phyloP scores from a whole-genome alignment of 495 filamentous ascomycete species.

The Cryomyces minteri region DNA sequence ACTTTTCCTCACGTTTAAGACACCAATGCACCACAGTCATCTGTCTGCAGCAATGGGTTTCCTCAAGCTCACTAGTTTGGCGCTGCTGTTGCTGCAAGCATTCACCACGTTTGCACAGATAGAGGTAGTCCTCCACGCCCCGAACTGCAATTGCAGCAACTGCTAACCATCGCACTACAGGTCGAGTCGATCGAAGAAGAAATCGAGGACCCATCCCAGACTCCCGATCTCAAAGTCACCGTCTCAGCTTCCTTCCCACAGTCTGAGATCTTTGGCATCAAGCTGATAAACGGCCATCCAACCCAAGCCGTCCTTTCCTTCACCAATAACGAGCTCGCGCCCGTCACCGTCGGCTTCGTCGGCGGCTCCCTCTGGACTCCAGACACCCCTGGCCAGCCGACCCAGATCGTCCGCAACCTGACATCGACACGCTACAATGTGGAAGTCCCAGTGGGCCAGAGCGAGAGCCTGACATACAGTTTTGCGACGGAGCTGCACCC shows the following conservation, averaged over 20 bases:
- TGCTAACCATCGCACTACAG: background rate
- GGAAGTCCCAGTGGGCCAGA: constrained; percentile 60
- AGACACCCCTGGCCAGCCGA: constrained; percentile 22
- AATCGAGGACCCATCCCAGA: constrained; percentile 8
- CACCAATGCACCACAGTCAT: no score
- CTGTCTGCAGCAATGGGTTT: constrained; percentile 38
- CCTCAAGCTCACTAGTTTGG: constrained; percentile 50
- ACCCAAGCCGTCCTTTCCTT: constrained; percentile 67
- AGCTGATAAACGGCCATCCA: constrained; percentile 84
- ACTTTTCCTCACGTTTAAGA: no score
- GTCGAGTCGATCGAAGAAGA: constrained; percentile 28
- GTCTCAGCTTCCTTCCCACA: constrained; percentile 67
- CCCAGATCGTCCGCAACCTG: constrained; percentile 60
- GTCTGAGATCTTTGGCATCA: constrained; percentile 84
- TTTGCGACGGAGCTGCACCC: constrained; percentile 89
- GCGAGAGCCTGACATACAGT: constrained; percentile 56
- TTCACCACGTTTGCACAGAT: constrained; percentile 40
- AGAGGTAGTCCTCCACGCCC: constrained; percentile 32
- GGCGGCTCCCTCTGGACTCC: constrained; percentile 53
- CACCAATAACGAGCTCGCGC: constrained; percentile 62
- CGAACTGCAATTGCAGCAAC: background rate
- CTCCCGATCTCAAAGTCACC: constrained; percentile 49
- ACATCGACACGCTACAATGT: constrained; percentile 56
- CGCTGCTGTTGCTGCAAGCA: constrained; percentile 49
- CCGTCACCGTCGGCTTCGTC: constrained; percentile 58